These are phyloP conservation scores for Flaveria linearis DNA, from an alignment of 129 eudicot species.

Conservation along the genomic window DNA sequence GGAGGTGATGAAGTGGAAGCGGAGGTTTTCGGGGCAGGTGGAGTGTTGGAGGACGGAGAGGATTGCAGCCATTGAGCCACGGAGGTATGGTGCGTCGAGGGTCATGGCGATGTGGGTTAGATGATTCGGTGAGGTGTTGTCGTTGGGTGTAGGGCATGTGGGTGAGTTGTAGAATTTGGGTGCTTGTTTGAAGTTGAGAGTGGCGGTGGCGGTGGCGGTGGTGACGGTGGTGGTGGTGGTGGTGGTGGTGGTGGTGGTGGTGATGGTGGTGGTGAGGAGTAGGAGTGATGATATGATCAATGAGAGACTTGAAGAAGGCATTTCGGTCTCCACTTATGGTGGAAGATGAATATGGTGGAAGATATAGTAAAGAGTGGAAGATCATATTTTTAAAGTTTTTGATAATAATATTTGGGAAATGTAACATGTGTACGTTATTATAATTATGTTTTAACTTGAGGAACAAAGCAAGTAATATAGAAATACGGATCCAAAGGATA, in stretches of 20 bases:
- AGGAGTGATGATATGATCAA: slow-evolving; percentile 27
- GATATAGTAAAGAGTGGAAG: neutral
- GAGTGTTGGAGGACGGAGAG: slow-evolving; percentile 87
- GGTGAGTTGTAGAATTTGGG: slow-evolving; percentile 82
- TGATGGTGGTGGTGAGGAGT: slow-evolving; percentile 14
- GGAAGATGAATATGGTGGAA: slow-evolving; percentile 26
- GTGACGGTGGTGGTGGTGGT: neutral
- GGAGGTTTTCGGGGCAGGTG: slow-evolving; percentile 78
- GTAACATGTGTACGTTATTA: neutral
- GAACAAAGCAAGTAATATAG: too few relatives aligned
- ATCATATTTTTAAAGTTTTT: too few relatives aligned
- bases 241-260: slow-evolving; percentile 12
- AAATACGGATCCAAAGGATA: neutral
- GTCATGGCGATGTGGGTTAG: slow-evolving; percentile 86
- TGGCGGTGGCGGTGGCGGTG: slow-evolving; percentile 20
- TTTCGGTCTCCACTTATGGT: slow-evolving; percentile 31
- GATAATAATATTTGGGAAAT: neutral
- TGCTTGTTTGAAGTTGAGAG: slow-evolving; percentile 65
- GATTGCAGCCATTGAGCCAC: slow-evolving; percentile 93
- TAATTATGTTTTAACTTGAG: neutral
- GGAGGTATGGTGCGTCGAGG: slow-evolving; percentile 74
- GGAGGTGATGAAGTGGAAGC: slow-evolving; percentile 64
- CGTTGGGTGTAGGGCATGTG: slow-evolving; percentile 40
- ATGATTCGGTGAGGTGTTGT: slow-evolving; percentile 25
- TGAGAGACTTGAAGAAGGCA: slow-evolving; percentile 31